phyloP scores from a whole-genome alignment of 768 basidiomycete genomes.

The Phylloporus rhodoxanthus region DNA sequence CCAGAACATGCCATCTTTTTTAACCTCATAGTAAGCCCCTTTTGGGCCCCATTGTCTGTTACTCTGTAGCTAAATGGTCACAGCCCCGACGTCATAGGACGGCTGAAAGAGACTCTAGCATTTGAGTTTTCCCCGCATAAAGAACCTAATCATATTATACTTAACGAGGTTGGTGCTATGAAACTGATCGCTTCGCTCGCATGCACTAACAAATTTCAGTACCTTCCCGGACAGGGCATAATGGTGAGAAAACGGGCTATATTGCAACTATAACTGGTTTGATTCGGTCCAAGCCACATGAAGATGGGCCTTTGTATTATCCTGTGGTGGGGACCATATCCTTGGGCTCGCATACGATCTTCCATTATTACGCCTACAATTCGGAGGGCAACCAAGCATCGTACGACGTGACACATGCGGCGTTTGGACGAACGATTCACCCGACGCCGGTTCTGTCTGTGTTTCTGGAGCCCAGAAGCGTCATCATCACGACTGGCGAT shows the following conservation, averaged over 20 bases:
- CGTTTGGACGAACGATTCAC: slow-evolving; percentile 51
- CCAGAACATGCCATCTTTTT: slow-evolving; percentile 64
- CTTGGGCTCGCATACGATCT: slow-evolving; percentile 73
- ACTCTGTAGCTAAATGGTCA: not conserved
- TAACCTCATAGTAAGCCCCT: slow-evolving; percentile 55
- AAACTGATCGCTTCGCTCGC: slow-evolving; percentile 3
- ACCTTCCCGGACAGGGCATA: slow-evolving; percentile 87
- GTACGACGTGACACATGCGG: slow-evolving; percentile 17
- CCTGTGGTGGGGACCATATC: slow-evolving; percentile 91
- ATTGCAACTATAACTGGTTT: slow-evolving; percentile 5
- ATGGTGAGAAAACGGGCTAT: slow-evolving; percentile 50
- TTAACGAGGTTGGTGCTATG: slow-evolving; percentile 62
- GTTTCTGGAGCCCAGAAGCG: slow-evolving; percentile 79
- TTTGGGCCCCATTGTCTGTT: slow-evolving; percentile 3
- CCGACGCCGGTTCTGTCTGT: slow-evolving; percentile 62
- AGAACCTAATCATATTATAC: slow-evolving; percentile 80
- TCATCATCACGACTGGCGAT: slow-evolving; percentile 64
- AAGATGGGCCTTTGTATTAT: slow-evolving; percentile 86
- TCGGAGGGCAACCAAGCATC: slow-evolving; percentile 11
- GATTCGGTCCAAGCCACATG: slow-evolving; percentile 60
- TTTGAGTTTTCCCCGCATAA: slow-evolving; percentile 61
- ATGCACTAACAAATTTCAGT: slow-evolving; percentile 39
- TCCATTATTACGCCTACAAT: slow-evolving; percentile 74
- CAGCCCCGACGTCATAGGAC: slow-evolving; percentile 73
- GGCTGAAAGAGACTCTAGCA: slow-evolving; percentile 57